Percentiles rank a stretch among this genome's conserved stretches.
These are phyloP conservation scores for Hypoxylon perforatum DNA, from an alignment of 495 filamentous ascomycete species.

Conservation along the genomic window DNA sequence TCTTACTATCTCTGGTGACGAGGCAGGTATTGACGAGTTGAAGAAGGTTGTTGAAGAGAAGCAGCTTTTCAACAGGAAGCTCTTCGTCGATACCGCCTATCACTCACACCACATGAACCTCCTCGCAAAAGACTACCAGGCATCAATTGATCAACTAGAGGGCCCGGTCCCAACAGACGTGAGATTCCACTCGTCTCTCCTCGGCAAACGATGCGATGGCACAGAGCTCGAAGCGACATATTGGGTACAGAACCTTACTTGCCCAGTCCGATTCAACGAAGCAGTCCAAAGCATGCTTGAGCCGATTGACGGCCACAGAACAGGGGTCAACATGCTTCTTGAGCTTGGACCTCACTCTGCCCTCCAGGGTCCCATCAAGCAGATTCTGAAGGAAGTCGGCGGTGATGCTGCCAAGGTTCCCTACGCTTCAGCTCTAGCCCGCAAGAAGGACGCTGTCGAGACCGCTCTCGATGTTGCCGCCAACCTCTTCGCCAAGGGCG, in stretches of 20 bases:
- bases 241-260: conserved; percentile 66
- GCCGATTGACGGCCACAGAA: conserved; percentile 45
- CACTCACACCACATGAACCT: conserved; percentile 64
- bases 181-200: conserved; percentile 56
- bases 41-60: conserved; percentile 52
- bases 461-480: conserved; percentile 57
- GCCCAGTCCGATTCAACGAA: conserved; percentile 62
- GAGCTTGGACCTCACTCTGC: conserved; percentile 76
- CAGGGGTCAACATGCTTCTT: conserved; percentile 60
- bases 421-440: conserved; percentile 55
- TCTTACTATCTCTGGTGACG: conserved; percentile 63
- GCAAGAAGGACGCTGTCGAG: conserved; percentile 57
- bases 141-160: conserved; percentile 47
- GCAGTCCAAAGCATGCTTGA: conserved; percentile 51
- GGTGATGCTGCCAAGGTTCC: conserved; percentile 51
- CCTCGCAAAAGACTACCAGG: conserved; percentile 58
- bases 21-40: conserved; percentile 56
- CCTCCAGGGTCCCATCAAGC: conserved; percentile 68
- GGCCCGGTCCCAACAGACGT: conserved; percentile 50
- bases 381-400: conserved; percentile 62
- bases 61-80: conserved; percentile 59
- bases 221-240: conserved; percentile 57
- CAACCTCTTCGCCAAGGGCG: conserved; percentile 59
- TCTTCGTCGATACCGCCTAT: conserved; percentile 64
- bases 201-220: conserved; percentile 46